Base-by-base conservation (phyloP, 2,329 filamentous ascomycete species). In the Aspergillus quadricinctus region DNA sequence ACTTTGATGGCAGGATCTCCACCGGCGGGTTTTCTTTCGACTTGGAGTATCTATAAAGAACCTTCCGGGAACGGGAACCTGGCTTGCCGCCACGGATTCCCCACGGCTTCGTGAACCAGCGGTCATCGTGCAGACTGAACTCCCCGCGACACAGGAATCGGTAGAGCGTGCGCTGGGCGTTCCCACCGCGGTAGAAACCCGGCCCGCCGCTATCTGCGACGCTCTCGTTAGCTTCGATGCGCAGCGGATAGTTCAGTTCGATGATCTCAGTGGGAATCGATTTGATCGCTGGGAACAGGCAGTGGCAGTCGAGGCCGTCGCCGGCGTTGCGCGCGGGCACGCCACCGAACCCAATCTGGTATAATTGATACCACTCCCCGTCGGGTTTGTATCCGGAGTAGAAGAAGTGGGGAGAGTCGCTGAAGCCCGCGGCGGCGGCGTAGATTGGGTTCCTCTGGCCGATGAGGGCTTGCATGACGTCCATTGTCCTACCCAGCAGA, bases 271-370 rank as follows among this genome's bases (percentile, higher is more conserved):
- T 77, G 0, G 78, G 78, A 27, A 80, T 78, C 1, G 75, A 77
- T 58, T 80, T 81, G 66, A 81, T 80, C 1, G 77, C 76, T 0
- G 79, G 78, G 64, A 80, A 81, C 3, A 81, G 67, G 49, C 78
- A 80, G 61, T 81, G 78, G 56, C 78, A 80, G 59, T 81, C 77
- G 1, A 75, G 76, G 2, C 78, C 78, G 51, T 81, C 78, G 21
- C 78, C 78, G 5, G 75, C 73, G 1, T 76, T 75, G 0, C 78
- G 72, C 0, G 78, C 78, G 3, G 78, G 78, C 0, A 80, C 78
- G 25, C 78, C 79, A 4, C 78, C 79, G 40, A 81, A 81, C 0
- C 77, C 77, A 53, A 81, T 81, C 56, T 80, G 78, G 59, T 79
- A 81, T 0, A 81, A 69, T 55, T 80, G 74, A 59, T 75, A 81